Conservation (phyloP, 2,329 filamentous ascomycete species). For the Beauveria rudraprayagi region DNA sequence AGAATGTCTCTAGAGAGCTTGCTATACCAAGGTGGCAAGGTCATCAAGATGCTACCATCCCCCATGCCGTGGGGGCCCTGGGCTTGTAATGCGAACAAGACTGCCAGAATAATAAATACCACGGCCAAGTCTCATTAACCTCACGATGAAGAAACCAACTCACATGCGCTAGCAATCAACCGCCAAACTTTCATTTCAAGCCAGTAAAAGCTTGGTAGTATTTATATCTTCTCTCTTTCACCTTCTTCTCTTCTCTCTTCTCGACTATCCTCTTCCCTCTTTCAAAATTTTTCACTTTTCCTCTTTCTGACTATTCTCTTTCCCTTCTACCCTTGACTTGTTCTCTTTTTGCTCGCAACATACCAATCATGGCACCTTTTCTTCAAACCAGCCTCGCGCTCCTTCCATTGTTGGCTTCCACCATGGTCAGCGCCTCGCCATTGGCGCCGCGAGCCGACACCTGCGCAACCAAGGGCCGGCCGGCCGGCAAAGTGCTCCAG, state of each 20-base stretch:
- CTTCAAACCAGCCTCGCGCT: constrained; percentile 15
- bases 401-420: constrained; percentile 12
- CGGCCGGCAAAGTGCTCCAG: constrained; percentile 25
- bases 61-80: neutral
- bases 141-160: neutral
- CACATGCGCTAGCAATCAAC: too few species aligned
- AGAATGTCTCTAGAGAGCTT: neutral
- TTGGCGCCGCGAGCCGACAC: constrained; percentile 15
- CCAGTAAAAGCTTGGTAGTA: too few species aligned
- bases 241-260: too few species aligned
- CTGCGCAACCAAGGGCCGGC: constrained; percentile 25
- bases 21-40: neutral
- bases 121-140: neutral
- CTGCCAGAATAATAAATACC: neutral
- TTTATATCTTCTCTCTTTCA: too few species aligned
- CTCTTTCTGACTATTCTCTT: too few species aligned
- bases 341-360: too few species aligned
- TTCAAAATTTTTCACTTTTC: too few species aligned
- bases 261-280: too few species aligned
- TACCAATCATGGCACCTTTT: constrained; percentile 12
- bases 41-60: neutral
- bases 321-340: too few species aligned
- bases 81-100: neutral
- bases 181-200: too few species aligned
- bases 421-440: constrained; percentile 11